Percentiles rank a stretch among this genome's conserved stretches.
phyloP scores from a whole-genome alignment of 495 filamentous ascomycete genomes.

The Penicillium pulvis region DNA sequence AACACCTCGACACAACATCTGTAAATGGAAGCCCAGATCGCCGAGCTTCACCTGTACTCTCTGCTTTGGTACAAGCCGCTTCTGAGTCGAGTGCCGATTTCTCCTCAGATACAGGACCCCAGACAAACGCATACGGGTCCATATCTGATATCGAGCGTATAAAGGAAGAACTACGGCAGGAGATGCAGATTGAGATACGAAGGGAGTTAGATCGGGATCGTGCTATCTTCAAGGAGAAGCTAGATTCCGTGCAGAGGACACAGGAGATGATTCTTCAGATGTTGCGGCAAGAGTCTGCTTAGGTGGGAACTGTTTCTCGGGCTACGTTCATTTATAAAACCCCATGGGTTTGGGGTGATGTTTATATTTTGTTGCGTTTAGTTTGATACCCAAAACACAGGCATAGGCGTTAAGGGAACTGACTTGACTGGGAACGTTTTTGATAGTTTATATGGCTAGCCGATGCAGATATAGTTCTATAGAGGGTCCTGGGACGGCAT shows the following conservation, averaged over 20 bases:
- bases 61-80: conserved; percentile 25
- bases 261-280: conserved; percentile 52
- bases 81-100: conserved; percentile 16
- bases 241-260: conserved; percentile 45
- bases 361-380: neutral
- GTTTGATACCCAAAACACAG: neutral
- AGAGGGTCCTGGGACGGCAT: neutral
- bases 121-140: neutral
- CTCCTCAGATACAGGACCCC: neutral
- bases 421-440: too few species aligned
- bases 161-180: conserved; percentile 41
- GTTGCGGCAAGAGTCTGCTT: conserved; percentile 43
- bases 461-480: neutral
- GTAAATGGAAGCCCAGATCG: conserved; percentile 14
- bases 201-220: conserved; percentile 38
- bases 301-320: conserved; percentile 1
- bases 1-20: conserved; percentile 36
- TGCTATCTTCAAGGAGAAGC: conserved; percentile 35
- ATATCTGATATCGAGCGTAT: conserved; percentile 22
- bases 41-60: conserved; percentile 25
- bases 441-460: too few species aligned
- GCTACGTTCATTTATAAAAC: too few species aligned
- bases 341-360: neutral
- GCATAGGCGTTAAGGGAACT: neutral
- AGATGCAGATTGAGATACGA: conserved; percentile 36